Conservation (phyloP, 1,284 basidiomycete genomes). For the Pholiota adiposa region DNA sequence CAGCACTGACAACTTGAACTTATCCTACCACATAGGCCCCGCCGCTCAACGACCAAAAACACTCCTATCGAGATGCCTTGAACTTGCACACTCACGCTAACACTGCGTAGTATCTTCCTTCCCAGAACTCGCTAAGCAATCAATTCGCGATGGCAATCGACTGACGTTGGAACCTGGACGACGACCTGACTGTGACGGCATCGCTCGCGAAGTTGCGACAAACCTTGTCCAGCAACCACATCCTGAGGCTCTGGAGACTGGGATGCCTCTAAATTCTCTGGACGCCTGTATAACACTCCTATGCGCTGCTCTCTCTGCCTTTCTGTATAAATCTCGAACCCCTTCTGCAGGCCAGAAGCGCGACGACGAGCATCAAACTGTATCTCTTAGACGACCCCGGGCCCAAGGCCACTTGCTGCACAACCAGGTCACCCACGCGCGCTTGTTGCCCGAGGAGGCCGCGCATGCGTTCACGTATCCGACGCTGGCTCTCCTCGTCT, state of each 20-base stretch:
- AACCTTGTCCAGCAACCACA: background rate
- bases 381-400: slow-evolving; percentile 5
- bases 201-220: background rate
- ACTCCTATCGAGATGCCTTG: no score
- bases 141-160: no score
- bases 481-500: slow-evolving; percentile 63
- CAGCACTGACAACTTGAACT: no score
- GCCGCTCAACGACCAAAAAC: no score
- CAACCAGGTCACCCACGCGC: slow-evolving; percentile 60
- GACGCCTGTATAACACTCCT: slow-evolving; percentile 19
- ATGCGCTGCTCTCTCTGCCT: slow-evolving; percentile 23
- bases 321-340: slow-evolving; percentile 11
- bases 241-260: no score
- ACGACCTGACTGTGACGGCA: no score
- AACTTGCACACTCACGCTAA: no score
- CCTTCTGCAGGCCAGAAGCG: slow-evolving; percentile 8
- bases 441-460: slow-evolving; percentile 56
- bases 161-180: no score
- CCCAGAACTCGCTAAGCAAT: no score
- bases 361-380: background rate
- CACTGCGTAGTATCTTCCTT: no score
- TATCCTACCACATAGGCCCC: no score
- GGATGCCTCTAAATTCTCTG: background rate
- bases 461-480: slow-evolving; percentile 68
- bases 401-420: slow-evolving; percentile 52